These are phyloP conservation scores for Monilinia fructicola DNA, from an alignment of 2,329 filamentous ascomycete species.

Conservation along the genomic window DNA sequence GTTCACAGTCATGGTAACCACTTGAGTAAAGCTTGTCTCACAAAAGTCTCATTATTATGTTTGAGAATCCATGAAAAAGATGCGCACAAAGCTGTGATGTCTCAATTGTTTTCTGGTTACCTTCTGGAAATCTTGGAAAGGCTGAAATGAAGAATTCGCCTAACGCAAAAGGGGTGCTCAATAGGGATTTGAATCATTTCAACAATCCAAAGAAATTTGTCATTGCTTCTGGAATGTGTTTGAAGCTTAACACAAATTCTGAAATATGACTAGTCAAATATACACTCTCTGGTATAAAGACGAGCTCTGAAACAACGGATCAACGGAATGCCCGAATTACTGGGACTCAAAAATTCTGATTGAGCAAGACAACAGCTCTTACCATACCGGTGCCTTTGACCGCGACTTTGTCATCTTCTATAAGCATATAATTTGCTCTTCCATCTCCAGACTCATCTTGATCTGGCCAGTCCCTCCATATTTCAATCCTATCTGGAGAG, in stretches of 20 bases:
- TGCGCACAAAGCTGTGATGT: not conserved
- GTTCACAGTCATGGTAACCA: not conserved
- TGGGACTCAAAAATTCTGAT: not conserved
- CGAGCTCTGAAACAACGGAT: not conserved
- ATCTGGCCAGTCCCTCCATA: conserved; percentile 71
- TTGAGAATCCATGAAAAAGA: not conserved
- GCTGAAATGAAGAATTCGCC: not conserved
- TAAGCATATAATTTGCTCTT: not conserved
- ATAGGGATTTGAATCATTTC: not conserved
- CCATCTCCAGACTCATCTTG: not conserved
- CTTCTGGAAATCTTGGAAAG: not conserved
- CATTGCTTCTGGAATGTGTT: conserved; percentile 9
- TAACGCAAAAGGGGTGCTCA: conserved; percentile 13
- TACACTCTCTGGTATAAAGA: not conserved
- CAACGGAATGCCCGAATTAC: not conserved
- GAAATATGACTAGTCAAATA: not conserved
- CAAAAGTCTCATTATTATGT: not conserved
- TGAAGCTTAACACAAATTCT: not conserved
- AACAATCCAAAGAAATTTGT: conserved; percentile 5
- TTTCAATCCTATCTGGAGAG: conserved; percentile 49
- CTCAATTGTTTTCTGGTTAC: not conserved
- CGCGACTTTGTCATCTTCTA: conserved; percentile 6
- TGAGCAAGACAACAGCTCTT: conserved; percentile 24
- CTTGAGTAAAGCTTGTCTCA: conserved; percentile 1
- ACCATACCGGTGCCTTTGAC: conserved; percentile 32